phyloP scores from a whole-genome alignment of 495 filamentous ascomycete genomes.

The Durotheca rogersii region DNA sequence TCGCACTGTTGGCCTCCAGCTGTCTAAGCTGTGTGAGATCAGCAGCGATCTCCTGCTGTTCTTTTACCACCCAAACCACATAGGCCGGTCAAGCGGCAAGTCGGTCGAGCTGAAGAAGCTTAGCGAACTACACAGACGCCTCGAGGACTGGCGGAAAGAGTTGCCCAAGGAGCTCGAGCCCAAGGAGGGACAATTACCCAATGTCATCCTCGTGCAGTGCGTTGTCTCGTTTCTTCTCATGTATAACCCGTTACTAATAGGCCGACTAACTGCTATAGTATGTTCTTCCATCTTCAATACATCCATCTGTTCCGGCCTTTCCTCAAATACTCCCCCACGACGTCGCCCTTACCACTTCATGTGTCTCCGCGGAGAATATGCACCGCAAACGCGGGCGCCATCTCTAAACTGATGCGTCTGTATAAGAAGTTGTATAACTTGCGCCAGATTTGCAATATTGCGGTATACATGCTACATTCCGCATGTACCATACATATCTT shows the following conservation, averaged over 20 bases:
- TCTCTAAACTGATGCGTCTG: constrained; percentile 87
- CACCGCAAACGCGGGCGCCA: constrained; percentile 80
- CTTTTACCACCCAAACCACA: constrained; percentile 81
- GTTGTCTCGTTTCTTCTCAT: constrained; percentile 39
- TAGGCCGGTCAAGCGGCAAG: constrained; percentile 59
- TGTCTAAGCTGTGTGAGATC: constrained; percentile 85
- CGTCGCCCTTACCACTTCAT: constrained; percentile 80
- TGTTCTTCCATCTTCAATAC: constrained; percentile 95
- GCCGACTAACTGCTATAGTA: no score
- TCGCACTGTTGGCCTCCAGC: constrained; percentile 76
- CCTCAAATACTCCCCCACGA: constrained; percentile 78
- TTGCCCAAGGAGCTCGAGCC: constrained; percentile 86
- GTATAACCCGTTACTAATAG: no score
- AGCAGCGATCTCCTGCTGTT: constrained; percentile 83
- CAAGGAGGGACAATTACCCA: constrained; percentile 84
- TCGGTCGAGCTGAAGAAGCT: constrained; percentile 85
- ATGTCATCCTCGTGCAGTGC: constrained; percentile 93
- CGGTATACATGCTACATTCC: constrained; percentile 90
- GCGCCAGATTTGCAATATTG: constrained; percentile 91
- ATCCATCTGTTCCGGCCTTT: constrained; percentile 98
- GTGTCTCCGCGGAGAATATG: constrained; percentile 90
- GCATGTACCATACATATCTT: constrained; percentile 94
- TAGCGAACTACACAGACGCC: constrained; percentile 82
- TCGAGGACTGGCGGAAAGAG: constrained; percentile 88
- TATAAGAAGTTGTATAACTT: constrained; percentile 92